These are phyloP conservation scores for Celoporthe dispersa DNA, from an alignment of 2,329 filamentous ascomycete species.

Conservation along the genomic window DNA sequence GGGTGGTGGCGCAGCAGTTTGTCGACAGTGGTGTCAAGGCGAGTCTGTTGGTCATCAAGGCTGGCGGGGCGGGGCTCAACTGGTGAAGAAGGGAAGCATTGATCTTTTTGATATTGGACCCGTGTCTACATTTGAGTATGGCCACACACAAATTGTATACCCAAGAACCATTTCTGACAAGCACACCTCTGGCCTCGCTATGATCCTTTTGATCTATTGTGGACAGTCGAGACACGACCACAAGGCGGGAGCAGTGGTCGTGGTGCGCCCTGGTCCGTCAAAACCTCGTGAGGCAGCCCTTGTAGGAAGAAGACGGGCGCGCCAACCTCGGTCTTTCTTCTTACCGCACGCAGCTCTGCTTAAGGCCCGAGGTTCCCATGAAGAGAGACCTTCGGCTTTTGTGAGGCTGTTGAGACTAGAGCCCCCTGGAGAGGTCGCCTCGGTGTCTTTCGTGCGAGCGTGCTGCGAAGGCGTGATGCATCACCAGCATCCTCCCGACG, in stretches of 20 bases:
- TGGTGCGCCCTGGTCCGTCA: not conserved
- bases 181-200: not conserved
- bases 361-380: not conserved
- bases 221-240: not conserved
- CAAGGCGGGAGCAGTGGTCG: not conserved
- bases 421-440: too few relatives aligned
- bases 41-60: conserved; percentile 47
- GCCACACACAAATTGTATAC: not conserved
- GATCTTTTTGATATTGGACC: not conserved
- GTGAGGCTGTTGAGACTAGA: not conserved
- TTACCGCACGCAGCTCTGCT: not conserved
- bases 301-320: not conserved
- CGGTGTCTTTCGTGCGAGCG: not conserved
- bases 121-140: not conserved
- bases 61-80: conserved; percentile 24
- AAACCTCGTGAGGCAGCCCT: not conserved
- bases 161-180: not conserved
- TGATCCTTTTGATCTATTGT: not conserved
- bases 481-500: not conserved
- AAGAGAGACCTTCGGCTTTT: not conserved
- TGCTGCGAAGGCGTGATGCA: not conserved
- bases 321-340: not conserved
- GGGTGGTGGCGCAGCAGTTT: conserved; percentile 64
- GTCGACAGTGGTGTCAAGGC: conserved; percentile 63
- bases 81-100: conserved; percentile 2